Percentiles rank a stretch among this genome's conserved stretches.
phyloP scores from a whole-genome alignment of 2,329 filamentous ascomycete genomes.

The Tolypocladium sp. region DNA sequence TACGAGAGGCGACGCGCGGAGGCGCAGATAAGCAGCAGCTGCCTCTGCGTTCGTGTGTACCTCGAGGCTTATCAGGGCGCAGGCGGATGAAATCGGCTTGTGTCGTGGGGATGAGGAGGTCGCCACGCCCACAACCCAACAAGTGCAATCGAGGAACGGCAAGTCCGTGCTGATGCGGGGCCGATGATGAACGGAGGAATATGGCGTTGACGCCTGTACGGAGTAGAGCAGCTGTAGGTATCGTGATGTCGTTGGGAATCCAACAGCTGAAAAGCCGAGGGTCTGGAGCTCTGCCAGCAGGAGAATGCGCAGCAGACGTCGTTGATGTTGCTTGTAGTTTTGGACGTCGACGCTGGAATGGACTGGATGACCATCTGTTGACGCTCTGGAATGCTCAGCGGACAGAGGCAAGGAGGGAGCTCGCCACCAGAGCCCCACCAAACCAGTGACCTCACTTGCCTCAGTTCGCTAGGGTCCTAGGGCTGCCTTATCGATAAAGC shows the following conservation, averaged over 20 bases:
- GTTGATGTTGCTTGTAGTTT: background rate
- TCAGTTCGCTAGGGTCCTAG: too few species aligned
- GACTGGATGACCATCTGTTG: background rate
- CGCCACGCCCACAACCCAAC: background rate
- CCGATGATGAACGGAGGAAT: background rate
- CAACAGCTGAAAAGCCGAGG: too few species aligned
- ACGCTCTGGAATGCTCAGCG: background rate
- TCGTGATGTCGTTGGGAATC: background rate
- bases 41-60: background rate
- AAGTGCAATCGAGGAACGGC: background rate
- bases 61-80: background rate
- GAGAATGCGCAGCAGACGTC: background rate
- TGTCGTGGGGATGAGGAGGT: background rate
- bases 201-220: background rate
- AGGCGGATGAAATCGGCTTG: background rate
- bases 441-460: background rate
- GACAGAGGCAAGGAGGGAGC: too few species aligned
- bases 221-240: background rate
- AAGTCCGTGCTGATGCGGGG: background rate
- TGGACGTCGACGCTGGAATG: background rate
- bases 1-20: background rate
- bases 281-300: background rate
- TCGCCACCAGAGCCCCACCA: background rate
- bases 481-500: slow-evolving; percentile 3
- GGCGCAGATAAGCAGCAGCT: background rate